Percentiles rank a stretch among this genome's conserved stretches.
Evolutionary conservation across 2,329 filamentous ascomycete genomes (phyloP).

Genomic region (Alternaria metachromatica): DNA sequence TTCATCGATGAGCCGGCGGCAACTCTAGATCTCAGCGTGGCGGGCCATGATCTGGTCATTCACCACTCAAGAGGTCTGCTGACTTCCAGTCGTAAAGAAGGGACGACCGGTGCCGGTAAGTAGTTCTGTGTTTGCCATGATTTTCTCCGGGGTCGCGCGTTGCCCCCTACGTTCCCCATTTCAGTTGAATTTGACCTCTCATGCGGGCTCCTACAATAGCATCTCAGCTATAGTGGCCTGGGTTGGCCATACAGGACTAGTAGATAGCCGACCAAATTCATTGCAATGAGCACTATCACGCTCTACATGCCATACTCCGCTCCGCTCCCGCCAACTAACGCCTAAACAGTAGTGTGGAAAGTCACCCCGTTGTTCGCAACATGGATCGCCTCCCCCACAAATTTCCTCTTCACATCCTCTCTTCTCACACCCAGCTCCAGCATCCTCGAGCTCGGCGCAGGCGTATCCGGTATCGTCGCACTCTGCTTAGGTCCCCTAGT

Average conservation of each 20-base stretch:
- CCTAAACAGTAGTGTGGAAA: slow-evolving; percentile 78
- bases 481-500: slow-evolving; percentile 70
- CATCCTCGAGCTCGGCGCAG: slow-evolving; percentile 85
- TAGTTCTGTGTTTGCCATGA: slow-evolving; percentile 14
- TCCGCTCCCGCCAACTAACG: not conserved
- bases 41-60: slow-evolving; percentile 73
- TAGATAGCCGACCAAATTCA: slow-evolving; percentile 1
- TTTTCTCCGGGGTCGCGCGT: slow-evolving; percentile 12
- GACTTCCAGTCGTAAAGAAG: slow-evolving; percentile 73
- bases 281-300: not conserved
- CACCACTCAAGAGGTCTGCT: slow-evolving; percentile 85
- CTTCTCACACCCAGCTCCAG: slow-evolving; percentile 63
- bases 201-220: slow-evolving; percentile 13
- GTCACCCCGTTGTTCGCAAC: slow-evolving; percentile 82
- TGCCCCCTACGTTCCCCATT: slow-evolving; percentile 17
- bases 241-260: not conserved
- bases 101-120: slow-evolving; percentile 74
- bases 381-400: slow-evolving; percentile 73
- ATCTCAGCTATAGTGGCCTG: not conserved
- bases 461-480: slow-evolving; percentile 81
- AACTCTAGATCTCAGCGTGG: slow-evolving; percentile 71
- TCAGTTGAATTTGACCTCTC: slow-evolving; percentile 29
- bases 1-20: slow-evolving; percentile 78
- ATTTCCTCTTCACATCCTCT: slow-evolving; percentile 65
- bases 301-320: not conserved